Base-by-base conservation (phyloP, 768 basidiomycete genomes). In the Amanita polypyramis region DNA sequence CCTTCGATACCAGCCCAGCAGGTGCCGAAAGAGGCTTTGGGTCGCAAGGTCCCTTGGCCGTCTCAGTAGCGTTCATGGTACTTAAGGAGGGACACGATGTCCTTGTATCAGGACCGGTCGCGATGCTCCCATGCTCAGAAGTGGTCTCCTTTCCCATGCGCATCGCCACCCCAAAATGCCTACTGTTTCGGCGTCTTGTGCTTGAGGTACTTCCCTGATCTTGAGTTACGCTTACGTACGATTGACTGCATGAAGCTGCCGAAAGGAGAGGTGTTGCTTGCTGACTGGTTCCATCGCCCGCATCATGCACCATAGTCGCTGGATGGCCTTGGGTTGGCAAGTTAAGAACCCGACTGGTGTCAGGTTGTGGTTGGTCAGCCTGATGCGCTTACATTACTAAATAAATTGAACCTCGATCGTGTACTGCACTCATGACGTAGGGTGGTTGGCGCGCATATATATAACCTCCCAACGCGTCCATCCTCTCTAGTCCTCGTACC, bases 361-460 rank as follows among this genome's bases (percentile, higher is more conserved):
- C n/a, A n/a, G n/a, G n/a, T n/a, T n/a, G n/a, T n/a, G 3, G 0
- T n/a, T 27, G 25, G 25, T 7, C 3, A 7, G 25, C 25, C 7
- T 27, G 6, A 5, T 20, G 17, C 8, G 5, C 17, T 6, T 4
- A 15, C 17, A 11, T 17, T 19, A n/a, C 21, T 23, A 40, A 15
- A 40, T n/a, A 25, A 14, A 23, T 27, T 4, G 7, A 27, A 27
- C 4, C 25, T 12, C 41, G 29, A 44, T 34, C 32, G 11, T 15
- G 6, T n/a, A 15, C 21, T 27, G 25, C 12, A 14, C n/a, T n/a
- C 25, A 45, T 45, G 44, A 45, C 44, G 44, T 45, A 45, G n/a
- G 37, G 12, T 20, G n/a, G 7, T 39, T 3, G 20, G 37, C 15
- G 9, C 25, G 23, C 33, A 15, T 45, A 45, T 45, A 45, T 45